phyloP scores from a whole-genome alignment of 2,329 filamentous ascomycete species.

The Zymoseptoria pseudotritici region DNA sequence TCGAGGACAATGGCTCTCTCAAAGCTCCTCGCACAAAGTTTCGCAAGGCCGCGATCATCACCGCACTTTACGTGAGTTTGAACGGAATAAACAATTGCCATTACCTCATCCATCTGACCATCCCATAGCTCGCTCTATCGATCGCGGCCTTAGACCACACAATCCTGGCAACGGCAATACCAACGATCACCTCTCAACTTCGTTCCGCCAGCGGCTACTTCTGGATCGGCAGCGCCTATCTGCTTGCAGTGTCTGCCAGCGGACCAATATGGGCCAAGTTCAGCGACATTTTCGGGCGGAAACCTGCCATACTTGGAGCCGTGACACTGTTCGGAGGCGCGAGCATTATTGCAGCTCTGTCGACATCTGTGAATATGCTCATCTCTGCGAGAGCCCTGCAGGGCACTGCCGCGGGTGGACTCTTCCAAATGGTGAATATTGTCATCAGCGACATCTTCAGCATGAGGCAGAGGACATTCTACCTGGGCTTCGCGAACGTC shows the following conservation, averaged over 20 bases:
- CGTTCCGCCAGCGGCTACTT: conserved; percentile 65
- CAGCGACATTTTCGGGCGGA: conserved; percentile 52
- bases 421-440: conserved; percentile 47
- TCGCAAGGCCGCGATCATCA: conserved; percentile 5
- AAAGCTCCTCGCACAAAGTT: conserved; percentile 23
- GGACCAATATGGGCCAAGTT: conserved; percentile 64
- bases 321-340: conserved; percentile 44
- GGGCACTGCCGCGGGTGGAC: conserved; percentile 47
- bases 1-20: background rate
- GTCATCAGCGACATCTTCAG: conserved; percentile 51
- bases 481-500: conserved; percentile 45
- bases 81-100: background rate
- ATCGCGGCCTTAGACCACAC: conserved; percentile 44
- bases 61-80: conserved; percentile 1
- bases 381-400: conserved; percentile 49
- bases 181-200: conserved; percentile 58
- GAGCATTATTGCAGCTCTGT: conserved; percentile 45
- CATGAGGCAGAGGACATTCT: conserved; percentile 33
- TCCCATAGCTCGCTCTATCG: conserved; percentile 30
- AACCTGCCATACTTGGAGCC: conserved; percentile 44
- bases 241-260: conserved; percentile 60
- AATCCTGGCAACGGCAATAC: conserved; percentile 58
- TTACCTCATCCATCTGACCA: background rate
- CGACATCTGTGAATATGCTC: conserved; percentile 43
- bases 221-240: conserved; percentile 70